Percentiles rank a stretch among this genome's conserved stretches.
phyloP scores from a whole-genome alignment of 352 stramenopile genomes.

The Thalassiosira pacifica region DNA sequence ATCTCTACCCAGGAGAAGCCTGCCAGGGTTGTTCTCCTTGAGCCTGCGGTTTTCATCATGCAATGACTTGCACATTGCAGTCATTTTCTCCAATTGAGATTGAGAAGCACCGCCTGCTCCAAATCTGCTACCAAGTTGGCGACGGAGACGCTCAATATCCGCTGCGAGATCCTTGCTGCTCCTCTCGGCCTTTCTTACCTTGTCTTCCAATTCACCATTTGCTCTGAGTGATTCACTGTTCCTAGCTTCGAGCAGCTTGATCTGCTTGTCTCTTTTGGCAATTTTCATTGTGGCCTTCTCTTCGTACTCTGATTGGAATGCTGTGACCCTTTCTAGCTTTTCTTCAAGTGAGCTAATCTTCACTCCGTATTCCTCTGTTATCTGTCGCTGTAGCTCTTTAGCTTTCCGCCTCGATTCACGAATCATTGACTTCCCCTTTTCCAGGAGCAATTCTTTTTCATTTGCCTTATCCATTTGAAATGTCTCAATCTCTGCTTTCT shows the following conservation, averaged over 20 bases:
- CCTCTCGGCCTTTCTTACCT: slow-evolving; percentile 45
- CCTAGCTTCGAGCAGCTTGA: slow-evolving; percentile 47
- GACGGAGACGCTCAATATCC: slow-evolving; percentile 83
- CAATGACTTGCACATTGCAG: slow-evolving; percentile 77
- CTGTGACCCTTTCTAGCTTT: slow-evolving; percentile 36
- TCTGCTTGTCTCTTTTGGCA: slow-evolving; percentile 47
- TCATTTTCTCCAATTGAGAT: slow-evolving; percentile 78
- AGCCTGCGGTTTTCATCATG: slow-evolving; percentile 80
- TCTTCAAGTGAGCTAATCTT: slow-evolving; percentile 46
- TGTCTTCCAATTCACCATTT: slow-evolving; percentile 54
- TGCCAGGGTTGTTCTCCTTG: slow-evolving; percentile 56
- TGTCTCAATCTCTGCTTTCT: slow-evolving; percentile 50
- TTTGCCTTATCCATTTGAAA: slow-evolving; percentile 47
- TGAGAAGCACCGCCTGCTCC: slow-evolving; percentile 67
- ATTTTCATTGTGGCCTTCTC: slow-evolving; percentile 63
- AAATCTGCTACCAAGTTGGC: slow-evolving; percentile 75
- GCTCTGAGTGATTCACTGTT: slow-evolving; percentile 23
- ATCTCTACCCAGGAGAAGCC: slow-evolving; percentile 3
- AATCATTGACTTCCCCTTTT: slow-evolving; percentile 60
- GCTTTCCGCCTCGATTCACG: slow-evolving; percentile 40
- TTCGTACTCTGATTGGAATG: slow-evolving; percentile 60
- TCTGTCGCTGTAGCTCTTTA: slow-evolving; percentile 41
- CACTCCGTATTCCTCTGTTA: slow-evolving; percentile 41
- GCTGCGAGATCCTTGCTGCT: slow-evolving; percentile 61
- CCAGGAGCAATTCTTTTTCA: slow-evolving; percentile 49